These are phyloP conservation scores for Auricularia sp. DNA, from an alignment of 768 basidiomycete species.

Conservation along the genomic window DNA sequence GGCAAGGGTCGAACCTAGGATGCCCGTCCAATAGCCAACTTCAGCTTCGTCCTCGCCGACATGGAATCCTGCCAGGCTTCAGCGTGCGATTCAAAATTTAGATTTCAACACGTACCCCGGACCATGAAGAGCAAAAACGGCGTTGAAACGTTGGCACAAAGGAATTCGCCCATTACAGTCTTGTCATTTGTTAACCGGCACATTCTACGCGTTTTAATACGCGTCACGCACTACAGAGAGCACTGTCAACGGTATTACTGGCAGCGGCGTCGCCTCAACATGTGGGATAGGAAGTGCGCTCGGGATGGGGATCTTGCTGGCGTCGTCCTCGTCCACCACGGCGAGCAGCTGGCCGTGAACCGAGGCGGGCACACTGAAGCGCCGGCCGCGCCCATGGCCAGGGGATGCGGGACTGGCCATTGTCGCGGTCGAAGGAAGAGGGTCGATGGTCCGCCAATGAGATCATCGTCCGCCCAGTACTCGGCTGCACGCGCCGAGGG, in stretches of 20 bases:
- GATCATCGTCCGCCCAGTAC: no score
- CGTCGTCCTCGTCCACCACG: not conserved
- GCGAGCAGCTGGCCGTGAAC: not conserved
- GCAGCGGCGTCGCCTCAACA: constrained; percentile 62
- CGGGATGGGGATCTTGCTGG: not conserved
- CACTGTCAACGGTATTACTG: constrained; percentile 79
- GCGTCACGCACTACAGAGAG: constrained; percentile 65
- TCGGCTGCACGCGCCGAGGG: no score
- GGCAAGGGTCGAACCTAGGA: constrained; percentile 44
- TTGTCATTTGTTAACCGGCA: constrained; percentile 18
- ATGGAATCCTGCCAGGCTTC: constrained; percentile 29
- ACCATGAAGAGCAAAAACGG: constrained; percentile 96
- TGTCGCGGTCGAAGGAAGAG: no score
- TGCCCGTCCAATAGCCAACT: constrained; percentile 82
- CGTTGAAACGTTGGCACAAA: constrained; percentile 85
- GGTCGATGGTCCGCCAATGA: no score
- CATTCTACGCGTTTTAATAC: constrained; percentile 2
- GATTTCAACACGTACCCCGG: constrained; percentile 39
- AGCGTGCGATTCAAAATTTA: no score
- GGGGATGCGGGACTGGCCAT: no score
- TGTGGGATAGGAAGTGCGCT: not conserved
- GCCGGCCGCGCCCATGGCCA: no score
- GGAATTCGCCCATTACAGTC: constrained; percentile 92
- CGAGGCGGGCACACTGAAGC: no score
- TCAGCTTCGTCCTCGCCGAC: constrained; percentile 59